Conservation (phyloP, 306 rosid genomes). For the Prunus campanulata region DNA sequence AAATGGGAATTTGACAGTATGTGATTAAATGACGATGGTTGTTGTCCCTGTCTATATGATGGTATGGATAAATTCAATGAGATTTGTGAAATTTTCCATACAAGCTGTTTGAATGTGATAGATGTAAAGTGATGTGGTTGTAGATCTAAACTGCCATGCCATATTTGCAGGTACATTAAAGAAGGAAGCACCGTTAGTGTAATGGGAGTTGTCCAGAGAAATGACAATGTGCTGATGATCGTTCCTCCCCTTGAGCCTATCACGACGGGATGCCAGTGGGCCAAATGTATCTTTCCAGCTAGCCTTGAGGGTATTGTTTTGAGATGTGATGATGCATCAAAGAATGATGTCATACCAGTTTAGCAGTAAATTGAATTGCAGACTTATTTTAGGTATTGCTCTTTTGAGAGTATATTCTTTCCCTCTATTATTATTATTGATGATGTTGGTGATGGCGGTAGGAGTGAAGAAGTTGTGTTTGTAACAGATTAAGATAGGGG, state of each 20-base stretch:
- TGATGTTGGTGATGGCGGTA: conserved; percentile 10
- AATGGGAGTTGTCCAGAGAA: conserved; percentile 96
- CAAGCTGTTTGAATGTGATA: not conserved
- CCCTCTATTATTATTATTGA: conserved; percentile 19
- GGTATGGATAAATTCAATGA: not conserved
- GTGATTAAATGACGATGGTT: not conserved
- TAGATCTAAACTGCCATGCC: conserved; percentile 12
- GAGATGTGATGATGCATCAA: conserved; percentile 88
- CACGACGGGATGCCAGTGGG: conserved; percentile 91
- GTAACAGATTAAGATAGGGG: conserved; percentile 1
- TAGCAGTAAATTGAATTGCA: conserved; percentile 35
- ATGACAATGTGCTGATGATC: conserved; percentile 93
- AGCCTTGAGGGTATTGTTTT: conserved; percentile 92
- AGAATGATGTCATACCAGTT: conserved; percentile 88
- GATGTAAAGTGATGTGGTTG: not conserved
- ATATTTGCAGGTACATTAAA: conserved; percentile 74
- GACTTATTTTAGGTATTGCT: conserved; percentile 35
- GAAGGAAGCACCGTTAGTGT: conserved; percentile 99
- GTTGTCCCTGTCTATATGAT: not conserved
- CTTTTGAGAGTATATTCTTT: conserved; percentile 32
- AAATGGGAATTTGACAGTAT: not conserved
- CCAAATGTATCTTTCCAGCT: conserved; percentile 83
- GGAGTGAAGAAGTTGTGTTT: conserved; percentile 7
- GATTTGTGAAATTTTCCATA: not conserved
- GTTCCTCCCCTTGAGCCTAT: conserved; percentile 93